Conservation (phyloP, 805 yeast genomes). For the Tetrapisispora taiwanensis region DNA sequence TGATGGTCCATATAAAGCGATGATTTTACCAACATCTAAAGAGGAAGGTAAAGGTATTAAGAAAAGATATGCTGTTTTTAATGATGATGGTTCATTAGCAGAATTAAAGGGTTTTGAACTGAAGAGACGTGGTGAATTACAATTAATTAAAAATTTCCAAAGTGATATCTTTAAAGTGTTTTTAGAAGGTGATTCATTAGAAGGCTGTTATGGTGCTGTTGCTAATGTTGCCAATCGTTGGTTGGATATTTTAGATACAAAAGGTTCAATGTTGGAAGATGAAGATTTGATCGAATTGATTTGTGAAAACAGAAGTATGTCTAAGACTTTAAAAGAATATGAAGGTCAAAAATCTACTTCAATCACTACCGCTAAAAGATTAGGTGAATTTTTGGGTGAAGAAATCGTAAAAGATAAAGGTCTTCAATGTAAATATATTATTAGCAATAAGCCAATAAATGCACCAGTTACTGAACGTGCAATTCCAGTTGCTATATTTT, state of each 20-base stretch:
- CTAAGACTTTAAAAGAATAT: constrained; percentile 81
- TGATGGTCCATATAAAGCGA: constrained; percentile 96
- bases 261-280: constrained; percentile 80
- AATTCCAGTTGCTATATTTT: constrained; percentile 89
- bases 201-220: constrained; percentile 76
- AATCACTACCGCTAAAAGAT: constrained; percentile 85
- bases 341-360: constrained; percentile 88
- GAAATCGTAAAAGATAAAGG: constrained; percentile 97
- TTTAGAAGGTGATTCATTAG: constrained; percentile 72
- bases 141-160: constrained; percentile 87
- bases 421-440: constrained; percentile 86
- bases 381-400: constrained; percentile 90
- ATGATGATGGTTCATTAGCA: constrained; percentile 85
- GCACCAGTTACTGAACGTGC: constrained; percentile 96
- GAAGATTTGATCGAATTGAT: constrained; percentile 89
- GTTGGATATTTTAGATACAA: constrained; percentile 85
- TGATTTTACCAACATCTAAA: constrained; percentile 92
- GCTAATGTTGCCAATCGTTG: constrained; percentile 91
- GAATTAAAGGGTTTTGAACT: constrained; percentile 95
- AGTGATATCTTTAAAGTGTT: constrained; percentile 87
- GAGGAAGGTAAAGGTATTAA: constrained; percentile 96
- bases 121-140: constrained; percentile 93
- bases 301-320: constrained; percentile 94
- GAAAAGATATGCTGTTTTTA: constrained; percentile 94
- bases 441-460: constrained; percentile 68